A percentile compares a stretch with the other conserved stretches of the same genome.
phyloP scores from a whole-genome alignment of 805 yeast genomes.

The Lipomyces spencermartinsiae region DNA sequence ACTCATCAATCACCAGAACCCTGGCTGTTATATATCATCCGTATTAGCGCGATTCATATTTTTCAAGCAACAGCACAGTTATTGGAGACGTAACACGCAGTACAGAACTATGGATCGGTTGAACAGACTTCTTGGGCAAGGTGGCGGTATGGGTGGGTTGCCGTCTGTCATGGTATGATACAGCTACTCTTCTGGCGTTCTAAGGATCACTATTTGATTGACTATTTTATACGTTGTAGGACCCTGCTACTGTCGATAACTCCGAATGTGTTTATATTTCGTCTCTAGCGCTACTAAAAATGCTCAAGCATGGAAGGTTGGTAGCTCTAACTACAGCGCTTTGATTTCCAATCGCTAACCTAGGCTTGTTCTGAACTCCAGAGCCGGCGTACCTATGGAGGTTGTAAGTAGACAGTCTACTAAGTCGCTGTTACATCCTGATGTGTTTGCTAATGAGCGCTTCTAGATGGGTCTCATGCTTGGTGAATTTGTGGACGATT shows the following conservation, averaged over 20 bases:
- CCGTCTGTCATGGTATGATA: constrained; percentile 25
- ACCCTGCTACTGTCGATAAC: constrained; percentile 60
- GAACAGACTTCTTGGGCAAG: constrained; percentile 32
- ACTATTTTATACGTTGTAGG: constrained; percentile 20
- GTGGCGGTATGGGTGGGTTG: constrained; percentile 32
- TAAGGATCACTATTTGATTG: not conserved
- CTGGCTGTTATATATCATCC: not conserved
- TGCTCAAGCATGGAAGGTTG: constrained; percentile 92
- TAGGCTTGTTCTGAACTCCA: constrained; percentile 11
- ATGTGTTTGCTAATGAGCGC: not conserved
- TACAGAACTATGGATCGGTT: constrained; percentile 30
- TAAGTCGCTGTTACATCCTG: constrained; percentile 65
- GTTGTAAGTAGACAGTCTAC: constrained; percentile 47
- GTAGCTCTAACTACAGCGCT: constrained; percentile 2
- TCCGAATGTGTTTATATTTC: constrained; percentile 97
- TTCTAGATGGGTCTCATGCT: constrained; percentile 90
- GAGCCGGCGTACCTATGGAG: constrained; percentile 72
- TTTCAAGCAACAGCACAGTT: not conserved
- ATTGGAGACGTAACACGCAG: not conserved
- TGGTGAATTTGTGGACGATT: constrained; percentile 97
- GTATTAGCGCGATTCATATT: not conserved
- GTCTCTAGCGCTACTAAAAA: constrained; percentile 89
- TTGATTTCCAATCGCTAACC: constrained; percentile 57
- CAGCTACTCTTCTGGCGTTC: not conserved
- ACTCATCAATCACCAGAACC: not conserved